Evolutionary conservation across 208 protist genomes (phyloP).

Genomic region (Balamuthia mandrillaris): DNA sequence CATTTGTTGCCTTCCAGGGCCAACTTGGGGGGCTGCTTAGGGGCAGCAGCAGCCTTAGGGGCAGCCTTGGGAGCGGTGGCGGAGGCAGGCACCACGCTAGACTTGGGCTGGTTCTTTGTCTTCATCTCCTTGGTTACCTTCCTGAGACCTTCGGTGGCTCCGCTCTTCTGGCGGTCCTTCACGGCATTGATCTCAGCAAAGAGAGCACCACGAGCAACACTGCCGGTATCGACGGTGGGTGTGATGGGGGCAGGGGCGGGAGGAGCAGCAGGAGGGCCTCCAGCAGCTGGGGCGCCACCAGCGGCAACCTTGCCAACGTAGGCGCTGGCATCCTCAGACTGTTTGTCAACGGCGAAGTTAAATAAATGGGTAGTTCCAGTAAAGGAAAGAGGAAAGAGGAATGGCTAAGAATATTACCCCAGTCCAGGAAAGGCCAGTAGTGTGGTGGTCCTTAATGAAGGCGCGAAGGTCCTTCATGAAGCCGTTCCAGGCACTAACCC

Average conservation of each 20-base stretch:
- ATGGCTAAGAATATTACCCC: not conserved
- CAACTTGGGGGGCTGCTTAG: constrained; percentile 57
- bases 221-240: constrained; percentile 1
- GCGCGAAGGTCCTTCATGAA: constrained; percentile 58
- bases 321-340: no score
- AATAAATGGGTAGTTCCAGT: no score
- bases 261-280: not conserved
- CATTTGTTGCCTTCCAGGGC: constrained; percentile 72
- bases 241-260: constrained; percentile 12
- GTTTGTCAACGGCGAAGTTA: no score
- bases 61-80: not conserved
- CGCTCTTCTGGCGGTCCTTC: not conserved
- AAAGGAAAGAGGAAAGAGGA: not conserved
- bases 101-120: constrained; percentile 63
- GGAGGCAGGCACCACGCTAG: constrained; percentile 43
- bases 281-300: not conserved
- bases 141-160: constrained; percentile 49
- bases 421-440: constrained; percentile 68
- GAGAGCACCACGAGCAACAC: constrained; percentile 33
- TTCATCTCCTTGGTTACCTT: constrained; percentile 67
- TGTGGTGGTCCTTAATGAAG: constrained; percentile 67
- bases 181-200: constrained; percentile 40
- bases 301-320: not conserved
- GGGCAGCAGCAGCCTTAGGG: not conserved
- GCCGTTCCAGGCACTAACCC: constrained; percentile 45